Conservation (phyloP, 139 green algal species). For the Eudorina sp. region DNA sequence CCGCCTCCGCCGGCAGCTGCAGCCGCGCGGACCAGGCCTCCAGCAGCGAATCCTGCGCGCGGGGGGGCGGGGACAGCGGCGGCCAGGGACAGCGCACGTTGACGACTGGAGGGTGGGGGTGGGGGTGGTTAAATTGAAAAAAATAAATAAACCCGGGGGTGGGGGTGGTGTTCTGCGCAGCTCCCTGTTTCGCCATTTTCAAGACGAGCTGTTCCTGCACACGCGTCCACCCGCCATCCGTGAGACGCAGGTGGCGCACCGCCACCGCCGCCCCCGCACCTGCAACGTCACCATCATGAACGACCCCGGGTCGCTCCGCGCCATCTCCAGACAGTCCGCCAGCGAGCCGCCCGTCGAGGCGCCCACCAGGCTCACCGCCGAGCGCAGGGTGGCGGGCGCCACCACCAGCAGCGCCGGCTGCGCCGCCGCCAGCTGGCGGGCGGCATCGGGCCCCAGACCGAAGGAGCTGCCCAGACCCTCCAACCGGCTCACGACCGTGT, state of each 20-base stretch:
- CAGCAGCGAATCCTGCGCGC: conserved; percentile 5
- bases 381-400: conserved; percentile 43
- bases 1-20: conserved; percentile 23
- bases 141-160: too few species aligned
- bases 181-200: too few species aligned
- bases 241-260: too few species aligned
- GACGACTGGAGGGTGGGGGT: too few species aligned
- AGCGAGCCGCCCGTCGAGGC: background rate
- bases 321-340: conserved; percentile 11
- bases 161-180: too few species aligned
- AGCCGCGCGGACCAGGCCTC: conserved; percentile 51
- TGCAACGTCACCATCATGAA: conserved; percentile 21
- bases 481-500: conserved; percentile 19
- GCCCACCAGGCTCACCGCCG: background rate
- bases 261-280: background rate
- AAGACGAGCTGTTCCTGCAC: too few species aligned
- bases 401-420: conserved; percentile 55
- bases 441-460: background rate
- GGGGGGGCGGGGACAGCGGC: background rate
- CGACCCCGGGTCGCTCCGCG: conserved; percentile 13
- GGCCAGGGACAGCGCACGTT: too few species aligned
- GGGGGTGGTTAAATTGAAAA: too few species aligned
- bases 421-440: background rate
- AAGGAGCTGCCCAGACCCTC: conserved; percentile 50
- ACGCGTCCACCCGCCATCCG: too few species aligned